These are phyloP conservation scores for Phytophthora tentaculata DNA, from an alignment of 352 stramenopile species.

Conservation along the genomic window DNA sequence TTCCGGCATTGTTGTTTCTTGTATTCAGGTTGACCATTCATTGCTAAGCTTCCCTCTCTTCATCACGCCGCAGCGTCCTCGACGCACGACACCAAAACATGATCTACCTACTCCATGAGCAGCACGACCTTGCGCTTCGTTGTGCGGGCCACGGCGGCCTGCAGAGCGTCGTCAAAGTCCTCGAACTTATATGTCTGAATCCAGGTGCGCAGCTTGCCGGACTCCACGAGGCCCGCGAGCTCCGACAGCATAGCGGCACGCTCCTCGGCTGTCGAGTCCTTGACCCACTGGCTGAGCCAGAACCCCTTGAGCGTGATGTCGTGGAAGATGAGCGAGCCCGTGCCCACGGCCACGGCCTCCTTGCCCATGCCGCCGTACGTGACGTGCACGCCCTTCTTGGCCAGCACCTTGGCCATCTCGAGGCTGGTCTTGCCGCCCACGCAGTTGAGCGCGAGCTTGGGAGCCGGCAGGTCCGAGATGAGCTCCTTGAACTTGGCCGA, in stretches of 20 bases:
- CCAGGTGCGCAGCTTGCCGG: slow-evolving; percentile 81
- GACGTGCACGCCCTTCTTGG: slow-evolving; percentile 80
- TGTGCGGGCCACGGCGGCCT: slow-evolving; percentile 73
- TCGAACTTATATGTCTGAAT: slow-evolving; percentile 89
- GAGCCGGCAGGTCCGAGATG: slow-evolving; percentile 77
- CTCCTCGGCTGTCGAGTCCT: slow-evolving; percentile 67
- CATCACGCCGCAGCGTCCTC: slow-evolving; percentile 10
- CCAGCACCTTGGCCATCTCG: slow-evolving; percentile 72
- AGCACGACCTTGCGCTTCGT: slow-evolving; percentile 88
- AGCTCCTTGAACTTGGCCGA: slow-evolving; percentile 88
- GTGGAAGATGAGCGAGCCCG: slow-evolving; percentile 83
- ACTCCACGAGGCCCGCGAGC: slow-evolving; percentile 68
- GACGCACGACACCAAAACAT: slow-evolving; percentile 26
- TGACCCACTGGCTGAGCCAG: slow-evolving; percentile 87
- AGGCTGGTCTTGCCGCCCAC: slow-evolving; percentile 76
- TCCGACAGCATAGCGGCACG: slow-evolving; percentile 72
- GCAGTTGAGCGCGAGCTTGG: slow-evolving; percentile 88
- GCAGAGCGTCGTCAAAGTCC: slow-evolving; percentile 83
- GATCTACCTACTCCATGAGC: slow-evolving; percentile 73
- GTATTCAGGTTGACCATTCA: slow-evolving; percentile 40
- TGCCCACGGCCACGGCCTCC: slow-evolving; percentile 69
- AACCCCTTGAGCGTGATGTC: slow-evolving; percentile 90
- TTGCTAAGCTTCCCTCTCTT: slow-evolving; percentile 28
- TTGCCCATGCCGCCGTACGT: slow-evolving; percentile 87
- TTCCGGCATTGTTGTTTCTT: slow-evolving; percentile 29